Percentiles rank a stretch among this genome's conserved stretches.
Conservation (phyloP, 352 stramenopile species). For the Aphanomyces stellatus region DNA sequence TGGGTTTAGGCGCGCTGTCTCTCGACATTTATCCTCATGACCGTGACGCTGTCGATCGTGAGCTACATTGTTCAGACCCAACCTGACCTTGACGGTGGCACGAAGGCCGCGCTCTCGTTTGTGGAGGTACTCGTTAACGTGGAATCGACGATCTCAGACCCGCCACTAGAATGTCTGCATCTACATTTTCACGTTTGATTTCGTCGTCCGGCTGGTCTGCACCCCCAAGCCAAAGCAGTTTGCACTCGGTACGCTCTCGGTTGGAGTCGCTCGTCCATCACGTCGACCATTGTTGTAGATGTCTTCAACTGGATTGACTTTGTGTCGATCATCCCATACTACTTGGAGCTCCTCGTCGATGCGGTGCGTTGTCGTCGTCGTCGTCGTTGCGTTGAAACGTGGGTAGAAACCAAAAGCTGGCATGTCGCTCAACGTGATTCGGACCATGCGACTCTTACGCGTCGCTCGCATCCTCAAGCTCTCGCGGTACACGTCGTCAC, state of each 20-base stretch:
- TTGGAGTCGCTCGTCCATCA: no score
- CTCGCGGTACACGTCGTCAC: slow-evolving; percentile 77
- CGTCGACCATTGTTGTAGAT: slow-evolving; percentile 24
- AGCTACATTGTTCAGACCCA: slow-evolving; percentile 2
- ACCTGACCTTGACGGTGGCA: background rate
- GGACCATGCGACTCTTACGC: slow-evolving; percentile 73
- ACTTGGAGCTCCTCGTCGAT: slow-evolving; percentile 53
- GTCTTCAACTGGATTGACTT: slow-evolving; percentile 81
- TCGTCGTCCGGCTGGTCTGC: slow-evolving; percentile 38
- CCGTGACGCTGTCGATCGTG: background rate
- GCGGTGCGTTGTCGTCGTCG: slow-evolving; percentile 20
- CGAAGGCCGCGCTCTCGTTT: background rate
- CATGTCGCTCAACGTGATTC: slow-evolving; percentile 54
- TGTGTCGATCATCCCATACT: slow-evolving; percentile 74
- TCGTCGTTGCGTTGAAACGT: no score
- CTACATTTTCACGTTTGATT: slow-evolving; percentile 40
- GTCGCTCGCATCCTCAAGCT: slow-evolving; percentile 83
- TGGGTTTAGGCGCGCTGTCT: background rate
- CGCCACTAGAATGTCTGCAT: slow-evolving; percentile 14
- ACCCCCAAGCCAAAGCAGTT: slow-evolving; percentile 45
- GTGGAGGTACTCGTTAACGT: background rate
- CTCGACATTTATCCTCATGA: background rate
- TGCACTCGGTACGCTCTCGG: slow-evolving; percentile 31
- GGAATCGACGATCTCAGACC: no score
- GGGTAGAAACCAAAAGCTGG: slow-evolving; percentile 29